Evolutionary conservation across 2,329 filamentous ascomycete species (phyloP), one percentile per base, ranked within the genome.

Genomic region (Tolypocladium pustulatum): DNA sequence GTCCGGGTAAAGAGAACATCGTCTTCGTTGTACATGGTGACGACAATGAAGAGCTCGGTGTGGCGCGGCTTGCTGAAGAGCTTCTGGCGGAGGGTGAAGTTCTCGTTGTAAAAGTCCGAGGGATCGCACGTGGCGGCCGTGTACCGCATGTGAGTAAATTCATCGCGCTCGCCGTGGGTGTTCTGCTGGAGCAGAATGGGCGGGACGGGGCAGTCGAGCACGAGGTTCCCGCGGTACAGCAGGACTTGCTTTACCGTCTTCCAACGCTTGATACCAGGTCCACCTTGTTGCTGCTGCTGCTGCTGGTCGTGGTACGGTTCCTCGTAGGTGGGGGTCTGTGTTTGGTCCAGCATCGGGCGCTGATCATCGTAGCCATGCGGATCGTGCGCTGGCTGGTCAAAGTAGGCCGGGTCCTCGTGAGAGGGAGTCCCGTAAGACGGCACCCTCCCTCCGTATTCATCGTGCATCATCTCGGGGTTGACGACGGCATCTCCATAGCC

Each of bases 161-260:
- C 94, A 69, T 96, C 91, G 71, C 93, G 89, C 74, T 96, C 91
- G 52, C 90, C 91, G 72, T 97, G 92, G 51, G 89, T 89, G 30
- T 97, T 84, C 70, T 96, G 90, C 68, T 88, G 92, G 52, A 99
- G 78, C 51, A 99, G 78, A 67, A 87, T 85, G 0, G 94, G 93
- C 0, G 94, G 93, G 59, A 99, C 90, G 0, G 94, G 94, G 70
- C 94, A 99, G 73, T 99, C 94, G 4, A 99, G 85, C 41, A 99
- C 92, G 67, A 99, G 82, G 74, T 99, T 99, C 63, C 94, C 94
- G 65, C 95, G 88, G 79, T 96, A 99, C 57, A 99, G 76, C 67
- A 95, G 87, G n/a, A 99, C 93, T 77, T 97, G 91, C 76, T 97
- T 99, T 55, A 99, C 93, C 0, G 94, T 99, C 80, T 97, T 99